Conservation (phyloP, 352 stramenopile genomes). For the Phytophthora cactorum region DNA sequence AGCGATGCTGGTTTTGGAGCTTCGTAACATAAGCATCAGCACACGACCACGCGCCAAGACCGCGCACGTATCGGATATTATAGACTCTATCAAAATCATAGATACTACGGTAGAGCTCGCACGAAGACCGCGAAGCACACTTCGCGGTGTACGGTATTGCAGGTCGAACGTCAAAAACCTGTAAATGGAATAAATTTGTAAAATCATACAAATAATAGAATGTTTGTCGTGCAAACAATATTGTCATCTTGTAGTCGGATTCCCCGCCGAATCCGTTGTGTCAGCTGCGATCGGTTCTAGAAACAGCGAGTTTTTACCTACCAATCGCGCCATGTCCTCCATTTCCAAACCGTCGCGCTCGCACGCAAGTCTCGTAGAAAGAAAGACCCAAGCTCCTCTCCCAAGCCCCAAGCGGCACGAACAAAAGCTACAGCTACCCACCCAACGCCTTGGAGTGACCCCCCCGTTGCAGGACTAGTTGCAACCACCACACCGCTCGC, state of each 20-base stretch:
- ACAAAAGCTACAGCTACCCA: slow-evolving; percentile 32
- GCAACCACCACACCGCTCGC: slow-evolving; percentile 17
- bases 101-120: too few species aligned
- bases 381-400: not conserved
- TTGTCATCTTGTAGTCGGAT: not conserved
- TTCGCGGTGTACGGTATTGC: too few species aligned
- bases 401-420: slow-evolving; percentile 9
- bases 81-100: too few species aligned
- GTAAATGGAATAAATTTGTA: too few species aligned
- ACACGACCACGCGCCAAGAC: too few species aligned
- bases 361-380: slow-evolving; percentile 27
- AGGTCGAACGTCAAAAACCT: too few species aligned
- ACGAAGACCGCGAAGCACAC: too few species aligned
- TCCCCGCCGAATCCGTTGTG: not conserved
- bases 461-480: slow-evolving; percentile 33
- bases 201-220: too few species aligned
- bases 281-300: not conserved
- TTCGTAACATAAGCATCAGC: too few species aligned
- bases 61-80: too few species aligned
- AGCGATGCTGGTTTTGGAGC: too few species aligned
- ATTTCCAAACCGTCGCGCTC: slow-evolving; percentile 31
- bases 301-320: slow-evolving; percentile 17
- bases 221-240: too few species aligned
- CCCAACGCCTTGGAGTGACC: slow-evolving; percentile 46
- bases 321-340: slow-evolving; percentile 28